Evolutionary conservation across 2,329 filamentous ascomycete genomes (phyloP).

Genomic region (Alternaria gaisen): DNA sequence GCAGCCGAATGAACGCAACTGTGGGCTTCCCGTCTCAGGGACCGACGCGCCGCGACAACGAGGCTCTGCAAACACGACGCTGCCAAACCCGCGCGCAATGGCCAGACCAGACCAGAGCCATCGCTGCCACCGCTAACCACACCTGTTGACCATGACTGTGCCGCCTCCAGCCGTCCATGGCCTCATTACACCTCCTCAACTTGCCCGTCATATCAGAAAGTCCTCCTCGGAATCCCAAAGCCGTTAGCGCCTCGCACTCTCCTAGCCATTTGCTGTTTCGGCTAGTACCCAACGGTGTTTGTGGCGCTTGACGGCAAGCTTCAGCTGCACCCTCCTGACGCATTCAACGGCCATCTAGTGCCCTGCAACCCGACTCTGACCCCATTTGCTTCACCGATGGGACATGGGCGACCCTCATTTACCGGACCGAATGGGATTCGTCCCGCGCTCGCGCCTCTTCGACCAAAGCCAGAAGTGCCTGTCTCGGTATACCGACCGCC

Average conservation of each 20-base stretch:
- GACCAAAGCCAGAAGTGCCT: background rate
- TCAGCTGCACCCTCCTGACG: slow-evolving; percentile 17
- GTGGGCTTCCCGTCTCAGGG: slow-evolving; percentile 13
- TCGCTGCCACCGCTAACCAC: background rate
- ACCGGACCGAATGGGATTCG: slow-evolving; percentile 12
- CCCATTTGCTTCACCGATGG: slow-evolving; percentile 16
- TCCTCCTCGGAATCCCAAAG: background rate
- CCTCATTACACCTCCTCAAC: background rate
- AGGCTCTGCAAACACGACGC: background rate
- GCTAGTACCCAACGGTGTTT: slow-evolving; percentile 17
- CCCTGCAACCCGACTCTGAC: slow-evolving; percentile 10
- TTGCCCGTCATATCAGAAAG: slow-evolving; percentile 1
- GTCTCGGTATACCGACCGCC: slow-evolving; percentile 9
- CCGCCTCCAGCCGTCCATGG: background rate
- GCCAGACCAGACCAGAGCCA: background rate
- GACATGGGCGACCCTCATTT: slow-evolving; percentile 11
- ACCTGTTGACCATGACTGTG: slow-evolving; percentile 5
- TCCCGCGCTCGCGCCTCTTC: slow-evolving; percentile 8
- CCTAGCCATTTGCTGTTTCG: slow-evolving; percentile 12
- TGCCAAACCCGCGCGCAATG: too few relatives aligned
- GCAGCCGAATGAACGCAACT: slow-evolving; percentile 13
- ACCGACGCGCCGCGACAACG: slow-evolving; percentile 12
- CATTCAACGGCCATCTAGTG: slow-evolving; percentile 16
- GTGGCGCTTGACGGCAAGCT: slow-evolving; percentile 12
- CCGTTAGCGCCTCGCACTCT: slow-evolving; percentile 1